Percentiles rank a stretch among this genome's conserved stretches.
Conservation (phyloP, 2,329 filamentous ascomycete species). For the Lachnellula arida region DNA sequence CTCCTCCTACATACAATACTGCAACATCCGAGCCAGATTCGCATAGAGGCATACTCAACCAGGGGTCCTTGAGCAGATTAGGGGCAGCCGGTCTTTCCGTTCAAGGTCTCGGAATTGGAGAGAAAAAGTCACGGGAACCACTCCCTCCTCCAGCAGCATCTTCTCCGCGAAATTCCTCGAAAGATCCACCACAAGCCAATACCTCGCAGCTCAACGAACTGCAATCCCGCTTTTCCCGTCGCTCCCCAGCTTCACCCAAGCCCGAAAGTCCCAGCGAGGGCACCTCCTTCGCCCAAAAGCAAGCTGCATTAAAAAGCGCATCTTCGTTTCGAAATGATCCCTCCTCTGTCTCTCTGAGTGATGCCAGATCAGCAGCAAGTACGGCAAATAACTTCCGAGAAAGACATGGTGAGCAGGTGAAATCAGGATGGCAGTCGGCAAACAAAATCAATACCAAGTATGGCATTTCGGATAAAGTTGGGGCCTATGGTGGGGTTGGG, state of each 20-base stretch:
- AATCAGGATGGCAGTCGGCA: slow-evolving; percentile 43
- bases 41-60: slow-evolving; percentile 32
- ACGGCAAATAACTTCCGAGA: slow-evolving; percentile 56
- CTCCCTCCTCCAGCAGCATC: slow-evolving; percentile 25
- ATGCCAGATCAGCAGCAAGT: slow-evolving; percentile 45
- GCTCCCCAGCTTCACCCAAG: slow-evolving; percentile 30
- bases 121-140: slow-evolving; percentile 33
- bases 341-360: slow-evolving; percentile 45
- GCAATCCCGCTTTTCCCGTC: slow-evolving; percentile 33
- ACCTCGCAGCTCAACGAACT: slow-evolving; percentile 30
- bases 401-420: slow-evolving; percentile 54
- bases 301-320: slow-evolving; percentile 48
- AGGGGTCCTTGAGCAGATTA: slow-evolving; percentile 50
- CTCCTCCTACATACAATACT: slow-evolving; percentile 35
- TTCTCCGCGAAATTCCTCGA: slow-evolving; percentile 19
- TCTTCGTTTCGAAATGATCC: slow-evolving; percentile 46
- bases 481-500: slow-evolving; percentile 15
- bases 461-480: slow-evolving; percentile 29
- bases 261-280: slow-evolving; percentile 35
- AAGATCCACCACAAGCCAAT: slow-evolving; percentile 9
- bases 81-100: slow-evolving; percentile 60
- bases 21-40: slow-evolving; percentile 24
- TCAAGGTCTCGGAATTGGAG: slow-evolving; percentile 58
- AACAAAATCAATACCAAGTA: slow-evolving; percentile 33
- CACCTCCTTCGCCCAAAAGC: slow-evolving; percentile 51